These are phyloP conservation scores for Volvox carteri DNA, from an alignment of 163 green algal genomes.

Conservation along the genomic window DNA sequence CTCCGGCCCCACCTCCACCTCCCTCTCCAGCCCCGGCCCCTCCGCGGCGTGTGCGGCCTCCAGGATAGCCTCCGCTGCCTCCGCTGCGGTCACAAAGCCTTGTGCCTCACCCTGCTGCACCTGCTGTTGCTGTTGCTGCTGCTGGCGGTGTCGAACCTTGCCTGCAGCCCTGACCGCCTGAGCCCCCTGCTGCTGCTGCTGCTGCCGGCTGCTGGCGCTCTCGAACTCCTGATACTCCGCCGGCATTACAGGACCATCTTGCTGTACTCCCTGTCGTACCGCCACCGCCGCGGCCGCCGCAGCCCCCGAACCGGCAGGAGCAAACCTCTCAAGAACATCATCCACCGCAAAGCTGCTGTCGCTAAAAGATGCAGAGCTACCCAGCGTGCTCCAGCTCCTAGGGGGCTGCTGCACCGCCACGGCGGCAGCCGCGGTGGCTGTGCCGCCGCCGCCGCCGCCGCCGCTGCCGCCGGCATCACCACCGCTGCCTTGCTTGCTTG, in stretches of 20 bases:
- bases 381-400: not conserved
- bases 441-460: not conserved
- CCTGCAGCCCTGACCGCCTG: too few species aligned
- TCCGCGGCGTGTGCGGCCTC: not conserved
- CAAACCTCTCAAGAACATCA: too few species aligned
- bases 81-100: not conserved
- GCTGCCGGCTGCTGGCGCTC: not conserved
- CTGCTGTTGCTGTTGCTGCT: not conserved
- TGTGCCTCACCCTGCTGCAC: not conserved
- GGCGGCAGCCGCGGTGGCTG: not conserved
- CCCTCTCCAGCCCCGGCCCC: too few species aligned
- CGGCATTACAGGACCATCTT: not conserved
- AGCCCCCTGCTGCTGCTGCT: too few species aligned
- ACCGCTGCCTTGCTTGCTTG: not conserved
- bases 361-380: not conserved
- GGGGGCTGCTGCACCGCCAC: not conserved
- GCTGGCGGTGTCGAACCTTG: not conserved
- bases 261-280: not conserved
- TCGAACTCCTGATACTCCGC: not conserved
- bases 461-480: not conserved
- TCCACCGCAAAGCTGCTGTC: too few species aligned
- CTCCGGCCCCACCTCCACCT: too few species aligned
- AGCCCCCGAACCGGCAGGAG: not conserved
- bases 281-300: not conserved
- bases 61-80: not conserved